Evolutionary conservation across 768 basidiomycete genomes (phyloP), one percentile per base, ranked within the genome.

Genomic region (Leccinum obscurum): DNA sequence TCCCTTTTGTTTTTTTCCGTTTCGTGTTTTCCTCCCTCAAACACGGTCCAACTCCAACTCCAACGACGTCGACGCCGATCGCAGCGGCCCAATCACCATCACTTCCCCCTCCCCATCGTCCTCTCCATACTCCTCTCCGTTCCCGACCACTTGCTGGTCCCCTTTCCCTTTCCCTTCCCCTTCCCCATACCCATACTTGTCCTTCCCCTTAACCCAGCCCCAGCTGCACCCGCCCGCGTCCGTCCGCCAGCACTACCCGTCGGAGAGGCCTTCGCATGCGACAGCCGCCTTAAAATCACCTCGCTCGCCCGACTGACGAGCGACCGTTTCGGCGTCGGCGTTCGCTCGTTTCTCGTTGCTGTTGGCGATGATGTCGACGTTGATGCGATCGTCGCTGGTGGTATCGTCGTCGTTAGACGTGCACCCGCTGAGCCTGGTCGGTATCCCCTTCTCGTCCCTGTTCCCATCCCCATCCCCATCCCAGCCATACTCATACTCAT

Each of bases 381-480:
- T 0, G 28, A 10, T 1, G 65, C 64, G 4, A 44, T 11, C 41
- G 41, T n/a, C 24, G 14, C 13, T 14, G 35, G 35, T 37, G 35
- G 14, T 11, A 3, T 52, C 56, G 52, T 59, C 59, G 57, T 64
- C 50, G 65, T 62, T 52, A 73, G n/a, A 8, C 70, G 59, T 4
- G 62, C 68, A 2, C 66, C 63, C 3, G 72, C 72, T 0, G 71
- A 72, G 0, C 67, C 70, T 0, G 72, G 70, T 26, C 71, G 15
- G 17, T 24, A 35, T 46, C 44, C 44, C 6, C 20, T 4, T 2
- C 32, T 3, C 10, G 32, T 32, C 32, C 32, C 32, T 11, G 32
- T 10, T 11, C 15, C 37, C 26, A 3, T 26, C 26, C 15, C 37
- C 14, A 37, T 37, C 4, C 13, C 7, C n/a, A n/a, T n/a, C n/a